These are phyloP conservation scores for Mucor ambiguus DNA, from an alignment of 371 early-diverging fungal species.

Conservation along the genomic window DNA sequence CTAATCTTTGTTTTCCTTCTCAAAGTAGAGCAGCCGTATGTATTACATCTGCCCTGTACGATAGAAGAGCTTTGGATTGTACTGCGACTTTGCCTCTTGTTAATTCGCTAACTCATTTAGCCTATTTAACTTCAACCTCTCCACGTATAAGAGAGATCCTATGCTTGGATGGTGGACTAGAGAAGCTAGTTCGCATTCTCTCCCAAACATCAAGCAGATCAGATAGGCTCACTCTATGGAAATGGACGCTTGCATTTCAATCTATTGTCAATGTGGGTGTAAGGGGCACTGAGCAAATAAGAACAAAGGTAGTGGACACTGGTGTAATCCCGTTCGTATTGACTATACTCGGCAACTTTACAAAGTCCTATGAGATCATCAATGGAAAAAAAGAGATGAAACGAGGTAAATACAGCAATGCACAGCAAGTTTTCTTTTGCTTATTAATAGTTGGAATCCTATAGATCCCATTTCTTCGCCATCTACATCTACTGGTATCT, in stretches of 20 bases:
- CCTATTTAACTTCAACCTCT: slow-evolving; percentile 81
- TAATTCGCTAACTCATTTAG: slow-evolving; percentile 86
- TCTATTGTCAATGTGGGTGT: slow-evolving; percentile 87
- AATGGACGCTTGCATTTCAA: slow-evolving; percentile 84
- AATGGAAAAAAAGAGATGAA: slow-evolving; percentile 58
- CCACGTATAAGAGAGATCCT: slow-evolving; percentile 82
- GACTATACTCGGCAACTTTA: slow-evolving; percentile 74
- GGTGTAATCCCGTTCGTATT: slow-evolving; percentile 81
- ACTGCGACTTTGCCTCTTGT: slow-evolving; percentile 85
- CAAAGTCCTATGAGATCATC: slow-evolving; percentile 58
- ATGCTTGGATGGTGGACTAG: slow-evolving; percentile 86
- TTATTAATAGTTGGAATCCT: too few relatives aligned
- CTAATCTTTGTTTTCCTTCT: slow-evolving; percentile 76
- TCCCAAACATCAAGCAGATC: slow-evolving; percentile 58
- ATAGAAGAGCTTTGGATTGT: slow-evolving; percentile 89
- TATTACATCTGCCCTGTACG: slow-evolving; percentile 83
- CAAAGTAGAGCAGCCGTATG: slow-evolving; percentile 78
- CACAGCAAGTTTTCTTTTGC: neutral
- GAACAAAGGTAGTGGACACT: slow-evolving; percentile 83
- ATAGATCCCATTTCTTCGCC: neutral
- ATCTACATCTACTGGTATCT: neutral
- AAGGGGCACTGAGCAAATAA: slow-evolving; percentile 79
- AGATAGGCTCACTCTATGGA: slow-evolving; percentile 74
- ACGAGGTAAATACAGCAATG: slow-evolving; percentile 28
- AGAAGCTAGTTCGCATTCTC: slow-evolving; percentile 69